These are phyloP conservation scores for Aquilaria malaccensis DNA, from an alignment of 345 rosid genomes.

Conservation along the genomic window DNA sequence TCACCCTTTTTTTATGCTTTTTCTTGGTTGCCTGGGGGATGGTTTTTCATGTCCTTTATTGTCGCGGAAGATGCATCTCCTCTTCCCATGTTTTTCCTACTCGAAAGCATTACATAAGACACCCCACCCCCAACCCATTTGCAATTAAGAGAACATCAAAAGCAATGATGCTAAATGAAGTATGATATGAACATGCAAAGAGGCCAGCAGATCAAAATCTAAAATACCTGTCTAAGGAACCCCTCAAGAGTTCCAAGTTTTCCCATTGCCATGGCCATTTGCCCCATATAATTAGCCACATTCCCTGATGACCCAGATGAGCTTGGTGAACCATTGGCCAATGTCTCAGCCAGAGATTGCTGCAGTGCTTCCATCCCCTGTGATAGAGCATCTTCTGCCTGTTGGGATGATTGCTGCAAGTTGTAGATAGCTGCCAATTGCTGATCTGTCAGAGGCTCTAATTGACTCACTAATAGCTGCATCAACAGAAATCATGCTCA, in stretches of 20 bases:
- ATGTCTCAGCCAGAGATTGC: constrained; percentile 81
- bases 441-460: constrained; percentile 90
- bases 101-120: no score
- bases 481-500: constrained; percentile 8
- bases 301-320: constrained; percentile 60
- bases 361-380: constrained; percentile 95
- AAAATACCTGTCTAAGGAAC: constrained; percentile 67
- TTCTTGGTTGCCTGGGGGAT: no score
- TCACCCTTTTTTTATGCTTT: no score
- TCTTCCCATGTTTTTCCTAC: no score
- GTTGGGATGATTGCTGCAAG: constrained; percentile 88
- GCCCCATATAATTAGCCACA: constrained; percentile 97
- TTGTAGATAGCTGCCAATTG: constrained; percentile 57
- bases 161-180: no score
- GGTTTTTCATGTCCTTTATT: no score
- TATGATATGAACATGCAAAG: no score
- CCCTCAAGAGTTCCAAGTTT: constrained; percentile 87
- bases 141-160: no score
- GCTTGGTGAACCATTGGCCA: constrained; percentile 66
- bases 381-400: constrained; percentile 87
- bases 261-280: constrained; percentile 99
- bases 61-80: no score
- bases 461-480: constrained; percentile 79
- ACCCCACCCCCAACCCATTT: no score
- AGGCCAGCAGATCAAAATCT: no score